Conservation (phyloP, 192 early-diverging fungal species). For the Powellomyces hirtus region DNA sequence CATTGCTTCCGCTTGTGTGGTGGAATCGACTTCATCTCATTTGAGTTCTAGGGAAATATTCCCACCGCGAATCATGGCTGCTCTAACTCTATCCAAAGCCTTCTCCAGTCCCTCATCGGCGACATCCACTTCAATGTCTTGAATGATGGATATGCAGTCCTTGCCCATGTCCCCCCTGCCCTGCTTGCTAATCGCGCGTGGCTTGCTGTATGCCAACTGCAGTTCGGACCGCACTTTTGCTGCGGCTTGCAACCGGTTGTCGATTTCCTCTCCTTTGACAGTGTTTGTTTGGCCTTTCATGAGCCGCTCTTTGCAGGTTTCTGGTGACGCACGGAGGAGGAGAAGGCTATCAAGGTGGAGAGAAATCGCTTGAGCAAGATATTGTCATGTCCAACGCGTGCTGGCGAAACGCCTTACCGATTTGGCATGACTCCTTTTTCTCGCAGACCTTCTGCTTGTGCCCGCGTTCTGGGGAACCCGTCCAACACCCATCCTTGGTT, state of each 20-base stretch:
- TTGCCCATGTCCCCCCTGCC: constrained; percentile 4
- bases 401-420: constrained; percentile 36
- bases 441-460: constrained; percentile 35
- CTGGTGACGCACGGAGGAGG: constrained; percentile 30
- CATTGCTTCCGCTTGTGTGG: too few relatives aligned
- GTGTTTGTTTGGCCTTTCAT: constrained; percentile 16
- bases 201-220: constrained; percentile 20
- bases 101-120: constrained; percentile 28
- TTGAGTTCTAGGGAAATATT: constrained; percentile 12
- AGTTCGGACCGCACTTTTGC: constrained; percentile 27
- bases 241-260: constrained; percentile 19
- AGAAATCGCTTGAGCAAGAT: too few relatives aligned
- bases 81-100: constrained; percentile 42
- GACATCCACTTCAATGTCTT: constrained; percentile 47
- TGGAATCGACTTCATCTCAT: too few relatives aligned
- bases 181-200: constrained; percentile 4
- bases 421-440: constrained; percentile 42
- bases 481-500: constrained; percentile 53
- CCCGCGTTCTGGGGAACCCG: constrained; percentile 41
- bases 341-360: constrained; percentile 31
- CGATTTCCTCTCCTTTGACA: constrained; percentile 31
- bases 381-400: too few relatives aligned
- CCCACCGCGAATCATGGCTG: constrained; percentile 14
- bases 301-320: constrained; percentile 37
- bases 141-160: constrained; percentile 38